Conservation (phyloP, 768 basidiomycete species). For the Pulveroboletus sp. region DNA sequence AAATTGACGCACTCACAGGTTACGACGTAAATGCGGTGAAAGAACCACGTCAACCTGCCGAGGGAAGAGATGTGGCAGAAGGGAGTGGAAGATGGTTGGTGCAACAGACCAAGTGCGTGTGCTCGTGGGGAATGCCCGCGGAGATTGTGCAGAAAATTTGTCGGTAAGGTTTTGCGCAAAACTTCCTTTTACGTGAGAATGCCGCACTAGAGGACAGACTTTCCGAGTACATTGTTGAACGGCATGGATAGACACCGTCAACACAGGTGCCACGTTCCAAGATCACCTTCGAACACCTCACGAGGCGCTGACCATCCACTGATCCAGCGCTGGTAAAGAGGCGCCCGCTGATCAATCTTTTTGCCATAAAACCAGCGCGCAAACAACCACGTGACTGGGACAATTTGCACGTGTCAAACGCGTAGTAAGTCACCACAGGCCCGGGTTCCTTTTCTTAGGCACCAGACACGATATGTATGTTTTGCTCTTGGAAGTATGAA, state of each 20-base stretch:
- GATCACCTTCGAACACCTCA: neutral
- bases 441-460: too few species aligned
- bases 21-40: neutral
- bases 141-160: conserved; percentile 13
- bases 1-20: neutral
- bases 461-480: too few species aligned
- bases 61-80: neutral
- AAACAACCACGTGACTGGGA: too few species aligned
- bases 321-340: conserved; percentile 13
- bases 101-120: neutral
- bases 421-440: too few species aligned
- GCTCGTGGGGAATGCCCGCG: conserved; percentile 10
- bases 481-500: conserved; percentile 98
- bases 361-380: too few species aligned
- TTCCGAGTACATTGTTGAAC: too few species aligned
- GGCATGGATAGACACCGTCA: too few species aligned
- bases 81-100: neutral
- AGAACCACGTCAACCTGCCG: neutral
- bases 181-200: conserved; percentile 16
- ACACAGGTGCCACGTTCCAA: neutral
- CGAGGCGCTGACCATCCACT: neutral
- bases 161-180: conserved; percentile 7
- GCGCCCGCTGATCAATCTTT: too few species aligned
- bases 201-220: too few species aligned
- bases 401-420: too few species aligned